Evolutionary conservation across 495 filamentous ascomycete genomes (phyloP).

Genomic region (Xylona heveae): DNA sequence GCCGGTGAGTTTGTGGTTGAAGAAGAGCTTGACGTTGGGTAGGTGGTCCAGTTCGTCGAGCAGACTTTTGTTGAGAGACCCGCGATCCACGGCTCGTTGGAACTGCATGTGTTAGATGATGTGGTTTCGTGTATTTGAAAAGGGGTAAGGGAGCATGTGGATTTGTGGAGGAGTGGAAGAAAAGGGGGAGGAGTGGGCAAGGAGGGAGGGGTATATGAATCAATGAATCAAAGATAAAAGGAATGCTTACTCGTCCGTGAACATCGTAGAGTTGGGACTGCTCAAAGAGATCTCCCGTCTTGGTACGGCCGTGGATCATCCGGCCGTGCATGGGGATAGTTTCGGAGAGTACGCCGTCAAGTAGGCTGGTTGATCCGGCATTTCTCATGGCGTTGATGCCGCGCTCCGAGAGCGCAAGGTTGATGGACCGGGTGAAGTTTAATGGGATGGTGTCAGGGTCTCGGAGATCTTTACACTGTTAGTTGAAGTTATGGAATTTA

Average conservation of each 20-base stretch:
- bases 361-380: constrained; percentile 36
- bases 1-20: constrained; percentile 77
- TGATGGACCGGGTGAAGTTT: constrained; percentile 97
- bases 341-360: constrained; percentile 47
- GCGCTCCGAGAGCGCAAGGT: constrained; percentile 80
- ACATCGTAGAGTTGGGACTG: constrained; percentile 76
- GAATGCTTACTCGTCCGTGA: constrained; percentile 48
- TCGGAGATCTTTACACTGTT: constrained; percentile 45
- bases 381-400: constrained; percentile 73
- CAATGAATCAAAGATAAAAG: no score
- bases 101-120: constrained; percentile 18
- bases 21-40: constrained; percentile 75
- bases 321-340: constrained; percentile 88
- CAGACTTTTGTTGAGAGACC: constrained; percentile 61
- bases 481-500: constrained; percentile 7
- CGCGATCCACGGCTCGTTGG: constrained; percentile 51
- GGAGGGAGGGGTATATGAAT: constrained; percentile 10
- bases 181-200: constrained; percentile 15
- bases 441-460: constrained; percentile 64
- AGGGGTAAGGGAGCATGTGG: no score
- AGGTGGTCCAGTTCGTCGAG: constrained; percentile 66
- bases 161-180: no score
- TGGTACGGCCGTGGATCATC: constrained; percentile 78
- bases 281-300: constrained; percentile 44
- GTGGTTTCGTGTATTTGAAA: no score